phyloP scores from a whole-genome alignment of 163 green algal genomes.

The Volvox carteri region DNA sequence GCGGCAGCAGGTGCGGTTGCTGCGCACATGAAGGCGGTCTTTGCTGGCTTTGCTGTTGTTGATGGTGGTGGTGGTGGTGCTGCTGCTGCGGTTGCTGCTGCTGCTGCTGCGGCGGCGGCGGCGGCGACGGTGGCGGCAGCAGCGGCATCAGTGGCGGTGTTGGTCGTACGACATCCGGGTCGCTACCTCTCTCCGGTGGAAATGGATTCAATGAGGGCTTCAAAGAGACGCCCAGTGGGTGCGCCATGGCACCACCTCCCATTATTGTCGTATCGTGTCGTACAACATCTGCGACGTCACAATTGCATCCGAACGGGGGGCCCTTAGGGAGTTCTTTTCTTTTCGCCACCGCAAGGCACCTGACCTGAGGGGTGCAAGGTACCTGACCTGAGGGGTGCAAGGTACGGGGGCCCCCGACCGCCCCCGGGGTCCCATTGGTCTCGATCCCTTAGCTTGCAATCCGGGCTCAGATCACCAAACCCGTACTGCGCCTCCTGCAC shows the following conservation, averaged over 20 bases:
- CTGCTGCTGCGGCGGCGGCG: neutral
- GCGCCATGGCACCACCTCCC: neutral
- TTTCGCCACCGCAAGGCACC: too few relatives aligned
- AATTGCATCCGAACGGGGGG: neutral
- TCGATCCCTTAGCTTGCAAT: too few relatives aligned
- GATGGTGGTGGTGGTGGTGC: neutral
- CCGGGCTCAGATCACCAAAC: too few relatives aligned
- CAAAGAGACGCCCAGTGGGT: too few relatives aligned
- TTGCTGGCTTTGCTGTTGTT: neutral
- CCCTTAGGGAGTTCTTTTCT: neutral
- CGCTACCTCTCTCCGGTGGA: neutral
- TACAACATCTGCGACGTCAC: neutral
- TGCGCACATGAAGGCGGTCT: neutral
- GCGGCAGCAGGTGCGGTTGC: neutral
- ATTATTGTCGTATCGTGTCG: conserved; percentile 27
- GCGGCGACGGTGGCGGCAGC: neutral
- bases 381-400: too few relatives aligned
- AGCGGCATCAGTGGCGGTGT: neutral
- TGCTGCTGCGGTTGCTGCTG: too few relatives aligned
- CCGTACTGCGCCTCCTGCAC: too few relatives aligned
- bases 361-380: too few relatives aligned
- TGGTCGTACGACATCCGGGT: too few relatives aligned
- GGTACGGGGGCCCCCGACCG: too few relatives aligned
- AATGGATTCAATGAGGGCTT: neutral
- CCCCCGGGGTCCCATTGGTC: too few relatives aligned